These are phyloP conservation scores for Chrysoporthe puriensis DNA, from an alignment of 2,329 filamentous ascomycete species.

Conservation along the genomic window DNA sequence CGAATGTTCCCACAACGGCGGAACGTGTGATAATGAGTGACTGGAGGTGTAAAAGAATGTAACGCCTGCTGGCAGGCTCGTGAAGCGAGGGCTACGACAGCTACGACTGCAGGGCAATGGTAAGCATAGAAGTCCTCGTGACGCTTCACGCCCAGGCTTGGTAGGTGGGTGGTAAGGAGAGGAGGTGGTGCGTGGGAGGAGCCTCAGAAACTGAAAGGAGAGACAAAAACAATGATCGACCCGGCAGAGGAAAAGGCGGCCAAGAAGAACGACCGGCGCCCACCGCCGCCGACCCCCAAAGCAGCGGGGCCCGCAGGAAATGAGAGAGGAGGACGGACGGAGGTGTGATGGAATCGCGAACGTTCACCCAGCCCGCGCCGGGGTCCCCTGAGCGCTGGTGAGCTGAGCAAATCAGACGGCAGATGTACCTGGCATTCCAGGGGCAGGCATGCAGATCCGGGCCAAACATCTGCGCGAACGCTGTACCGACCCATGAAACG, in stretches of 20 bases:
- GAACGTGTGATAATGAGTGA: constrained; percentile 38
- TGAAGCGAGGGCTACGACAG: constrained; percentile 26
- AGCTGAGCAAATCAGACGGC: constrained; percentile 27
- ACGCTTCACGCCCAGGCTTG: constrained; percentile 29
- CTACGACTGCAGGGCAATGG: constrained; percentile 19
- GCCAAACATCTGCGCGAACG: constrained; percentile 24
- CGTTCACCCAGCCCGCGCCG: constrained; percentile 23
- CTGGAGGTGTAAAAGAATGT: constrained; percentile 54
- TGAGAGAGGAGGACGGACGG: constrained; percentile 28
- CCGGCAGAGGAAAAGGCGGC: constrained; percentile 23
- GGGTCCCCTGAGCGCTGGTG: constrained; percentile 25
- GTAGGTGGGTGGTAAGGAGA: constrained; percentile 26
- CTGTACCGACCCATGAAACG: constrained; percentile 25
- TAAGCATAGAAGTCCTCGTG: constrained; percentile 28
- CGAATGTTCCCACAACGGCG: constrained; percentile 21
- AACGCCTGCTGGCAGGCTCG: constrained; percentile 60
- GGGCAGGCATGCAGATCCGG: constrained; percentile 23
- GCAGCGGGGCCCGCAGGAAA: constrained; percentile 26
- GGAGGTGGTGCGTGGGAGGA: constrained; percentile 24
- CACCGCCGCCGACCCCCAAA: constrained; percentile 22
- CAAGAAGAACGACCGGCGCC: constrained; percentile 25
- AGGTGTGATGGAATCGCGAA: constrained; percentile 22
- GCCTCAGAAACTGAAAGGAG: constrained; percentile 24
- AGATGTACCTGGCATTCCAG: constrained; percentile 25
- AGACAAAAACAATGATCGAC: constrained; percentile 26